Evolutionary conservation across 1,284 basidiomycete species (phyloP), one percentile per base, ranked within the genome.

Genomic region (Microbotryum lychnidis-dioicae): DNA sequence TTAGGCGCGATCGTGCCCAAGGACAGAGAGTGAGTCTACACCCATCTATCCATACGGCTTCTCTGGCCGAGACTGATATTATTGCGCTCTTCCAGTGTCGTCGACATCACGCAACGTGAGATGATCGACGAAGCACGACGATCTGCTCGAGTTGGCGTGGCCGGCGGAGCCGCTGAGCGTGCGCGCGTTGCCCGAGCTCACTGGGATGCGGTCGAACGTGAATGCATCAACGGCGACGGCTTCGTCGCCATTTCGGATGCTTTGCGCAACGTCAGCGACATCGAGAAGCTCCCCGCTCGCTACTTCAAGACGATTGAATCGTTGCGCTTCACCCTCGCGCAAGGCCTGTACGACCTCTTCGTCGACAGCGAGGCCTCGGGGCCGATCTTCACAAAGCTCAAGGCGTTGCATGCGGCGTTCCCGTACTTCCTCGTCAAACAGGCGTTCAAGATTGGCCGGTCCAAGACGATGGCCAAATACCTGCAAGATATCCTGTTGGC

Each of bases 381-480:
- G 45, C 29, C 56, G 20, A 54, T 66, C 18, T 71, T 71, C 47
- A 42, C 56, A 23, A 70, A 69, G 50, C 54, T 71, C 50, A 64
- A 67, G 53, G 44, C 57, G 14, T 54, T 70, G 9, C 60, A 71
- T 46, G 37, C 63, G 14, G 44, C 61, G 2, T 66, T 71, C 55
- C 70, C 70, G 2, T 71, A 66, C 66, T 71, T 66, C 48, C 50
- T 70, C 42, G 57, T 69, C 18, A 61, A 63, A 21, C 65, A 63
- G 50, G 64, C 67, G 16, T 50, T 71, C 10, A 69, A 66, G 18
- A 54, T 70, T n/a, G 58, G 61, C n/a, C 57, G 60, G 10, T 64
- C 70, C 8, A 63, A 56, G 14, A 54, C 65, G 45, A 70, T 71
- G 67, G 57, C 60, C 21, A 62, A 61, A 42, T 61, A 60, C 18